Evolutionary conservation across 306 rosid species (phyloP), one percentile per base, ranked within the genome.

Genomic region (Coriaria nepalensis): DNA sequence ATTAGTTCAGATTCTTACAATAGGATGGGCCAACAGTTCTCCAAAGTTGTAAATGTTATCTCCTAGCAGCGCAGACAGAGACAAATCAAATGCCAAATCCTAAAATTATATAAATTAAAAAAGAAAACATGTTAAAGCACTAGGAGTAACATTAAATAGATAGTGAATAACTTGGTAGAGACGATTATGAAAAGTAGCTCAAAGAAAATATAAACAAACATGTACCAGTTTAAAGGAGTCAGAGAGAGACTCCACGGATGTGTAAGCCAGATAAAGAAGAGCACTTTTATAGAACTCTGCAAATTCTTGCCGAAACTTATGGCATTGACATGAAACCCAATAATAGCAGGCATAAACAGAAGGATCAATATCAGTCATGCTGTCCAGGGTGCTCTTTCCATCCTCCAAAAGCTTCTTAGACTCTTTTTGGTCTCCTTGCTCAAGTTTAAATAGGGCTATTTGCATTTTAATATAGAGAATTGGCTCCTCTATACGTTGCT

Each of bases 311-410:
- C 86, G 83, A 13, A 80, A 73, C 45, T 92, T 92, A 35, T 82
- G 48, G 67, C 59, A 86, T 62, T 92, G 99, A 65, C 94, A 92
- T 52, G 99, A 78, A 34, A 92, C 99, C 99, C 99, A 92, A 67
- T 79, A 86, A 66, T 71, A 82, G 73, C 68, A 86, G 43, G 99
- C 99, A 66, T 85, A 82, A 0, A 92, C 96, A 46, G 96, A 78
- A 20, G 99, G 99, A 70, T 92, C 99, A 49, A 92, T 92, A 65
- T 92, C 99, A 43, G 99, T 92, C 99, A 92, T 82, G 73, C 93
- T 82, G 71, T 92, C 98, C 13, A 86, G 81, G 10, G 96, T 76
- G 47, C 69, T 78, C 80, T 92, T 92, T 56, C 96, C 99, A 70
- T 92, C 95, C 40, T 92, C 99, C 7, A 92, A 59, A 47, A 82